These are phyloP conservation scores for Hypoxylon sp. DNA, from an alignment of 2,329 filamentous ascomycete species.

Conservation along the genomic window DNA sequence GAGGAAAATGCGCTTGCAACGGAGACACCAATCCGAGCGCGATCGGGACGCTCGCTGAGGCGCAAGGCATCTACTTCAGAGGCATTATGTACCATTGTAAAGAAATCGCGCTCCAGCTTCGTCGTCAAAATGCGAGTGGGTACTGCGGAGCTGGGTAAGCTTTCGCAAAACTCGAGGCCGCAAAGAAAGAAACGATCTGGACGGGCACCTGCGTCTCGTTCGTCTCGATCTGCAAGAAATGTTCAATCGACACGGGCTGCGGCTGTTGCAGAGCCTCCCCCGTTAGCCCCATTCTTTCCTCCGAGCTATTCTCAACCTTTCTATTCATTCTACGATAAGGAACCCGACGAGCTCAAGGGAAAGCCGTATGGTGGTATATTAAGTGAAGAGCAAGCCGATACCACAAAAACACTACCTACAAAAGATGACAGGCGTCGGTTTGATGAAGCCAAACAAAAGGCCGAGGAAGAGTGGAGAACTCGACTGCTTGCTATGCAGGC, in stretches of 20 bases:
- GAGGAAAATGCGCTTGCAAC: constrained; percentile 49
- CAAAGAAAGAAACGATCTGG: constrained; percentile 60
- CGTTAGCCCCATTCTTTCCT: constrained; percentile 65
- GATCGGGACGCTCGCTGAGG: constrained; percentile 67
- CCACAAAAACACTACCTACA: constrained; percentile 83
- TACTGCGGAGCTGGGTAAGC: constrained; percentile 67
- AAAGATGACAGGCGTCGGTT: constrained; percentile 85
- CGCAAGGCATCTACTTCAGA: constrained; percentile 56
- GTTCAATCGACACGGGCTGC: constrained; percentile 39
- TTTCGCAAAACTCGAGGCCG: constrained; percentile 66
- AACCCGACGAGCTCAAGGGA: constrained; percentile 86
- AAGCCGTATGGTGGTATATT: constrained; percentile 97
- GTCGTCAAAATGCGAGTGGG: constrained; percentile 68
- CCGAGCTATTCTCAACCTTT: constrained; percentile 78
- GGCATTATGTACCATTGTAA: constrained; percentile 54
- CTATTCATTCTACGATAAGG: constrained; percentile 88
- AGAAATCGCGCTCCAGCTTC: constrained; percentile 53
- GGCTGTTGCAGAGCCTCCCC: constrained; percentile 51
- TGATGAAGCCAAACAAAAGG: constrained; percentile 87
- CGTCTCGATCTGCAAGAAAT: constrained; percentile 45
- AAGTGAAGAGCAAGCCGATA: constrained; percentile 88
- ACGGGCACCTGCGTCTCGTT: constrained; percentile 47
- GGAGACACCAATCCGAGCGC: constrained; percentile 49
- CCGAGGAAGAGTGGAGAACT: constrained; percentile 90
- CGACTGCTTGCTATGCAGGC: constrained; percentile 68